These are phyloP conservation scores for Angophora floribunda DNA, from an alignment of 345 rosid genomes.

Conservation along the genomic window DNA sequence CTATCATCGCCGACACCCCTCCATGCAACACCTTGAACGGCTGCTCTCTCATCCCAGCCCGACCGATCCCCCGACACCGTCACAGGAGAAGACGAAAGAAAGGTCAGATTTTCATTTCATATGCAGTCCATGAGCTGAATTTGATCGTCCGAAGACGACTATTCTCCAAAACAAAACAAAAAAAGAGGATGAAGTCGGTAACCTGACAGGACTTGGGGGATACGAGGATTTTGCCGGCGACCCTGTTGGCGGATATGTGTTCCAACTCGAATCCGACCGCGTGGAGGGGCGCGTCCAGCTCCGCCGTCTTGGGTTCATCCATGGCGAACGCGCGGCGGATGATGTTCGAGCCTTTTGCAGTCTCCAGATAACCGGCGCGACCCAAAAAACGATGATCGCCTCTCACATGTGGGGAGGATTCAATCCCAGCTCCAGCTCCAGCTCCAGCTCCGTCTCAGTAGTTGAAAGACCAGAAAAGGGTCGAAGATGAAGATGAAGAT, in stretches of 20 bases:
- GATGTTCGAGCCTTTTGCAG: background rate
- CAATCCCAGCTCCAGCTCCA: background rate
- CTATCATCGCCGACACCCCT: constrained; percentile 85
- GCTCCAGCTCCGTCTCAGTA: background rate
- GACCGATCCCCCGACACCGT: background rate
- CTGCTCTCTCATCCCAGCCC: constrained; percentile 14
- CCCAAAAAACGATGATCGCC: too few species aligned
- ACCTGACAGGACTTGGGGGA: constrained; percentile 59
- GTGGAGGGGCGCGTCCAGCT: constrained; percentile 33
- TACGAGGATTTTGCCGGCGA: constrained; percentile 63
- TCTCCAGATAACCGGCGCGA: background rate
- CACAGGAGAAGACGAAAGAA: background rate
- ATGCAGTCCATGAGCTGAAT: background rate
- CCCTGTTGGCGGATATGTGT: constrained; percentile 36
- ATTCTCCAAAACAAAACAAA: background rate
- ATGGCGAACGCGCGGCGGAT: background rate
- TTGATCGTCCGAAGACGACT: background rate
- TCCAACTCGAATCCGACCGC: constrained; percentile 48
- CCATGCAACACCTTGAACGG: constrained; percentile 96
- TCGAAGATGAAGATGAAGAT: background rate
- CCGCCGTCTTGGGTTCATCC: constrained; percentile 14
- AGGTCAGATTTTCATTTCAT: background rate
- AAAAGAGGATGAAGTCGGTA: background rate
- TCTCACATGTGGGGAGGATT: background rate
- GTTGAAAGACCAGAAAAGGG: background rate